Percentiles rank a stretch among this genome's conserved stretches.
Conservation (phyloP, 257 asterid species). For the Solanum medicagineum region DNA sequence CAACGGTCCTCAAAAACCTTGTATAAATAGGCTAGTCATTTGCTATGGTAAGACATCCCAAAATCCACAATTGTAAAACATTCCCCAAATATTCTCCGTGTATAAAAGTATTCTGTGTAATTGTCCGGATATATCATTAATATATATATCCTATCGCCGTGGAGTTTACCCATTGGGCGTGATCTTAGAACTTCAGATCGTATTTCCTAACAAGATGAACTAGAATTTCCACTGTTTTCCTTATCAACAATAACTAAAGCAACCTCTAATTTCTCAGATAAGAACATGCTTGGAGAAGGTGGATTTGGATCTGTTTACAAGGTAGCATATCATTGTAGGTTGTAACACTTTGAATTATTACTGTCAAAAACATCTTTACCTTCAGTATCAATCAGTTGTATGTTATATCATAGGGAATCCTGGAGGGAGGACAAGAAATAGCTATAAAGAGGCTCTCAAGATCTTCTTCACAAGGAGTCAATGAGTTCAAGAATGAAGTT, state of each 20-base stretch:
- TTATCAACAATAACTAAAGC: slow-evolving; percentile 7
- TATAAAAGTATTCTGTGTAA: too few relatives aligned
- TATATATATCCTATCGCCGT: too few relatives aligned
- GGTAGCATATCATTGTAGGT: slow-evolving; percentile 1
- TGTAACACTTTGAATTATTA: background rate
- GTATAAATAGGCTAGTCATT: too few relatives aligned
- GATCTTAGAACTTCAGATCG: too few relatives aligned
- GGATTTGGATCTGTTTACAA: slow-evolving; percentile 22
- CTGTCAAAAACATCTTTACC: background rate
- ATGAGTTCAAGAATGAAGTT: slow-evolving; percentile 26
- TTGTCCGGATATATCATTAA: too few relatives aligned
- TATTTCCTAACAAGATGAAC: too few relatives aligned
- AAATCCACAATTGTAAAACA: too few relatives aligned
- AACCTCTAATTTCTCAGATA: slow-evolving; percentile 6
- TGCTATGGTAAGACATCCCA: too few relatives aligned
- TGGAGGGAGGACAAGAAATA: slow-evolving; percentile 13
- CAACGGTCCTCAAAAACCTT: too few relatives aligned
- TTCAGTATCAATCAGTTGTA: background rate
- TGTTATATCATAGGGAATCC: slow-evolving; percentile 2
- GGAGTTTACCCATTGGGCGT: too few relatives aligned
- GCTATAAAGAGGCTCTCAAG: slow-evolving; percentile 28
- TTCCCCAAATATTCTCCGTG: too few relatives aligned
- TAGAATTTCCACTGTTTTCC: slow-evolving; percentile 11
- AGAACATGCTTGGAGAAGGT: slow-evolving; percentile 17
- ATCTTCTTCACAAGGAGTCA: slow-evolving; percentile 19